A percentile compares a stretch with the other conserved stretches of the same genome.
Conservation (phyloP, 352 stramenopile genomes). For the Pythium apleroticum region DNA sequence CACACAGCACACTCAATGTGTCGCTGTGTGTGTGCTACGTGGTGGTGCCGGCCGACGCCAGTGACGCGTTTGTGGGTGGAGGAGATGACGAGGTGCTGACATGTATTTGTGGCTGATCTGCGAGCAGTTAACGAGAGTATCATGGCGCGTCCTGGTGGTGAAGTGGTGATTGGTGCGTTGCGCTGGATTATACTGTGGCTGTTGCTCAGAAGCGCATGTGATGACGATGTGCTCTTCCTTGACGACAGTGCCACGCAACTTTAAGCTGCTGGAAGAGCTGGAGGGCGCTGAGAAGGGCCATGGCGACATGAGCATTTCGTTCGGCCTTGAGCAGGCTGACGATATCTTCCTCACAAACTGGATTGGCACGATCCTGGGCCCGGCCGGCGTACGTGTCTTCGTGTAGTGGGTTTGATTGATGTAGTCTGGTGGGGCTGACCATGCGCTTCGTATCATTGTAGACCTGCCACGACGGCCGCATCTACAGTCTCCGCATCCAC, state of each 20-base stretch:
- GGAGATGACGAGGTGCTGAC: background rate
- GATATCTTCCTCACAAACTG: constrained; percentile 99
- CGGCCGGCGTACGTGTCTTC: constrained; percentile 83
- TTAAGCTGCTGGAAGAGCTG: constrained; percentile 94
- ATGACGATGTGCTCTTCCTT: background rate
- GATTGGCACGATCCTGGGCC: constrained; percentile 97
- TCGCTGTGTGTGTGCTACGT: background rate
- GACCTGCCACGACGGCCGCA: constrained; percentile 95
- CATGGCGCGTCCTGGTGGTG: constrained; percentile 76
- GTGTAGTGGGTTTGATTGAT: constrained; percentile 5
- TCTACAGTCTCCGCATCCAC: constrained; percentile 96
- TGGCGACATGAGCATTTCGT: constrained; percentile 94
- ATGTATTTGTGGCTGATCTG: background rate
- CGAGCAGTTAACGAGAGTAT: constrained; percentile 4
- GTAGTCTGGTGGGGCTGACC: background rate
- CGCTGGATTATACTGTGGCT: background rate
- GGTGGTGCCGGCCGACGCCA: background rate
- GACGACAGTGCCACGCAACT: constrained; percentile 86
- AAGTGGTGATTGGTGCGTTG: constrained; percentile 75
- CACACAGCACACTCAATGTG: background rate
- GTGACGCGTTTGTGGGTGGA: background rate
- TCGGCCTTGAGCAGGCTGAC: constrained; percentile 94
- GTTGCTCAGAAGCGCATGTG: background rate
- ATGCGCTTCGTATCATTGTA: constrained; percentile 30
- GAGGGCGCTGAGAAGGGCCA: constrained; percentile 92